These are phyloP conservation scores for Ramichloridium luteum DNA, from an alignment of 2,329 filamentous ascomycete genomes.

Conservation along the genomic window DNA sequence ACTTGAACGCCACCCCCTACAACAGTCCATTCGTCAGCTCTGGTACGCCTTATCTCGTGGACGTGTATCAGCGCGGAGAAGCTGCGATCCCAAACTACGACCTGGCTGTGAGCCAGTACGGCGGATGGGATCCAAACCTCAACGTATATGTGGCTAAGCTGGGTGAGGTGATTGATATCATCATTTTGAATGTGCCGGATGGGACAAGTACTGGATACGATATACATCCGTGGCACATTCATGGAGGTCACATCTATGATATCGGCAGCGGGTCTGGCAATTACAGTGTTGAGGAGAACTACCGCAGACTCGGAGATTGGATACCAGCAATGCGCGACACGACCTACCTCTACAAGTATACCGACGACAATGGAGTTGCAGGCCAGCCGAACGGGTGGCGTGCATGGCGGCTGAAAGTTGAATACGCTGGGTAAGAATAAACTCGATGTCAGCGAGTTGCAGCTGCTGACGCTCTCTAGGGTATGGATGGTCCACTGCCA, in stretches of 20 bases:
- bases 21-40: background rate
- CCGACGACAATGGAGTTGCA: constrained; percentile 25
- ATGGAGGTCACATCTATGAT: constrained; percentile 44
- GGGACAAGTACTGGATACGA: constrained; percentile 20
- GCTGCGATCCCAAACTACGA: constrained; percentile 40
- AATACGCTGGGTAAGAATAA: constrained; percentile 33
- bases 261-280: constrained; percentile 42
- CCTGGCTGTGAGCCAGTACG: constrained; percentile 34
- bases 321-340: constrained; percentile 34
- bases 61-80: constrained; percentile 39
- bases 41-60: constrained; percentile 39
- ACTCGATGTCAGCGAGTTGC: too few species aligned
- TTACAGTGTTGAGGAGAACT: constrained; percentile 40
- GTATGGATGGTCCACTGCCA: constrained; percentile 54
- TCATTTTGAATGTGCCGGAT: background rate
- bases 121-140: constrained; percentile 42
- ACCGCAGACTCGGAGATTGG: constrained; percentile 29
- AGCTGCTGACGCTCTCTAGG: too few species aligned
- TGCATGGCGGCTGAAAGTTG: constrained; percentile 46
- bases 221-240: constrained; percentile 44
- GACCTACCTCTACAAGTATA: constrained; percentile 46
- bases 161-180: constrained; percentile 33
- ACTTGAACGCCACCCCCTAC: constrained; percentile 5
- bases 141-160: constrained; percentile 41
- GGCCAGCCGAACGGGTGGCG: constrained; percentile 44